phyloP scores from a whole-genome alignment of 306 rosid species.

The Rosa chinensis region DNA sequence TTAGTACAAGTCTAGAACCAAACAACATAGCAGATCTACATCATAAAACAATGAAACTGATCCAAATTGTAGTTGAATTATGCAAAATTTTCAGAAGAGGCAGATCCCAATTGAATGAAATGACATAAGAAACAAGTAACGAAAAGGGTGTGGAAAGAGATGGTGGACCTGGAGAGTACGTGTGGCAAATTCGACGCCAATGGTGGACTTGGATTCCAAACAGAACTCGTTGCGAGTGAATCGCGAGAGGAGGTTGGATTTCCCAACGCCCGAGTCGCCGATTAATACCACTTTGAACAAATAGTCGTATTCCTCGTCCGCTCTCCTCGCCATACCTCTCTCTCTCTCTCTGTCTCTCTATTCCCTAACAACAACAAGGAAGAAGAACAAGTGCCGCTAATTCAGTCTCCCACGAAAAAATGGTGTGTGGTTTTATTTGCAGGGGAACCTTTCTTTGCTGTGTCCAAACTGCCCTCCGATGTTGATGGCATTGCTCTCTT shows the following conservation, averaged over 20 bases:
- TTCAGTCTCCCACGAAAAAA: too few relatives aligned
- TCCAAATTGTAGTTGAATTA: neutral
- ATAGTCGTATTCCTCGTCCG: conserved; percentile 89
- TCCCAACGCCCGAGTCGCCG: conserved; percentile 96
- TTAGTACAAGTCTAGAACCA: neutral
- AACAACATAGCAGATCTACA: conserved; percentile 19
- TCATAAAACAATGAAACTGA: neutral
- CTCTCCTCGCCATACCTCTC: conserved; percentile 56
- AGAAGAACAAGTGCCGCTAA: too few relatives aligned
- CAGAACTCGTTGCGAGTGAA: conserved; percentile 97
- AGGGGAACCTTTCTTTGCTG: neutral
- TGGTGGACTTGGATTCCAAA: conserved; percentile 92
- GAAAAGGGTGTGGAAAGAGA: neutral
- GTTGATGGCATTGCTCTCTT: neutral
- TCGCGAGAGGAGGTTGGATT: conserved; percentile 94
- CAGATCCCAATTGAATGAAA: conserved; percentile 5
- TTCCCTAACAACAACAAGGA: too few relatives aligned
- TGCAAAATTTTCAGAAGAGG: neutral
- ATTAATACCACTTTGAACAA: conserved; percentile 90
- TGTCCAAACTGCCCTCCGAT: neutral
- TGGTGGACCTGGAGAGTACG: conserved; percentile 72
- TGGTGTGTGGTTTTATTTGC: neutral
- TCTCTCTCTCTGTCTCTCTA: neutral
- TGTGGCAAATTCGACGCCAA: conserved; percentile 95
- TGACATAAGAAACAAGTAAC: too few relatives aligned